Percentiles rank a stretch among this genome's conserved stretches.
Conservation (phyloP, 1,284 basidiomycete genomes). For the Sporisorium sorghi region DNA sequence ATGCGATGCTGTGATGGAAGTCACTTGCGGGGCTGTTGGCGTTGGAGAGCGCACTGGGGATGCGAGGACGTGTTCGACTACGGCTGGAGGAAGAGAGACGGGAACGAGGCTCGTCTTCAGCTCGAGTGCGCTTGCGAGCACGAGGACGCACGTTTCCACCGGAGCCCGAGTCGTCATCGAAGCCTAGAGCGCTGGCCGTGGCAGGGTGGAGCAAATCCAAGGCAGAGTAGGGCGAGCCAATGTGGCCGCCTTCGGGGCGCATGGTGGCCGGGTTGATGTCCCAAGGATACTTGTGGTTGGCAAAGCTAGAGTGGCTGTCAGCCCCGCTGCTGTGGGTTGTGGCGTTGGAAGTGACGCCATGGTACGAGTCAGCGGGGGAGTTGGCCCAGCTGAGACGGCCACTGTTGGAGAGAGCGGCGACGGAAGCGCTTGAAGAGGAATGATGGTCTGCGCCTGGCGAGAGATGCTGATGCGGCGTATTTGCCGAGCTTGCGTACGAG, state of each 20-base stretch:
- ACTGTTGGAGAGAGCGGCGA: conserved; percentile 50
- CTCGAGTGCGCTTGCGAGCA: conserved; percentile 42
- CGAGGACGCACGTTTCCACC: conserved; percentile 49
- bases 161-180: conserved; percentile 50
- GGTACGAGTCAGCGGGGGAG: conserved; percentile 49
- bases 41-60: conserved; percentile 37
- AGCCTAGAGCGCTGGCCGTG: conserved; percentile 37
- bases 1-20: conserved; percentile 47
- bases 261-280: conserved; percentile 33
- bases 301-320: conserved; percentile 43
- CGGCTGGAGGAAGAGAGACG: conserved; percentile 47
- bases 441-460: conserved; percentile 49
- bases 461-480: conserved; percentile 47
- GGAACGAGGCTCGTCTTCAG: conserved; percentile 43
- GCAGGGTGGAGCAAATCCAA: conserved; percentile 44
- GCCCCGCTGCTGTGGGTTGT: conserved; percentile 51
- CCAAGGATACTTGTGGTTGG: conserved; percentile 42
- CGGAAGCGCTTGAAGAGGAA: conserved; percentile 44
- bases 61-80: conserved; percentile 40
- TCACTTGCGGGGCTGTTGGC: conserved; percentile 48
- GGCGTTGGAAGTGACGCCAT: conserved; percentile 46
- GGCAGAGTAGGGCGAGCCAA: conserved; percentile 47
- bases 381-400: conserved; percentile 52
- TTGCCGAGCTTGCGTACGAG: conserved; percentile 38
- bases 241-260: conserved; percentile 27